A percentile compares a stretch with the other conserved stretches of the same genome.
These are phyloP conservation scores for Argentina anserina DNA, from an alignment of 306 rosid species.

Conservation along the genomic window DNA sequence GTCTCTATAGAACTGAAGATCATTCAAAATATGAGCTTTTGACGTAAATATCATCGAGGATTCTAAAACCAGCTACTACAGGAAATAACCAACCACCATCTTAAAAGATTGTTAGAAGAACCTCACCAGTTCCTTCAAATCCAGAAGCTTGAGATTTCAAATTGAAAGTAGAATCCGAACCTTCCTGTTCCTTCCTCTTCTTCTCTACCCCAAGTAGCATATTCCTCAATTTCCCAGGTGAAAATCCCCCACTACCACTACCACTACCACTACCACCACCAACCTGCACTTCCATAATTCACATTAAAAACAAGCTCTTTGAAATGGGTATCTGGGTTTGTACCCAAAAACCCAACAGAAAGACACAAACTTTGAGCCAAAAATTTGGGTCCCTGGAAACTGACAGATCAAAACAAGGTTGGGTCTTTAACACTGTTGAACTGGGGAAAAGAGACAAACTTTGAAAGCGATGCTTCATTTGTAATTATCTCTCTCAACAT, in stretches of 20 bases:
- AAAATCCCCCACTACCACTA: conserved; percentile 78
- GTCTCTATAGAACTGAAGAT: neutral
- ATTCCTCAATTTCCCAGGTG: conserved; percentile 82
- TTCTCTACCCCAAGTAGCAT: conserved; percentile 85
- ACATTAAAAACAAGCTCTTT: neutral
- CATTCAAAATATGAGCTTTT: neutral
- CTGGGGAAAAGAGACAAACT: neutral
- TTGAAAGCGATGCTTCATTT: conserved; percentile 16
- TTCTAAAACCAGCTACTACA: conserved; percentile 6
- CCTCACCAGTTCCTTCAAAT: conserved; percentile 67
- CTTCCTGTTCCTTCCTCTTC: conserved; percentile 71
- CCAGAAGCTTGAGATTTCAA: conserved; percentile 63
- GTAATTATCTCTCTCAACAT: neutral
- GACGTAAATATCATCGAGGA: neutral
- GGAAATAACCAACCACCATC: neutral
- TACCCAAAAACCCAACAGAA: conserved; percentile 1
- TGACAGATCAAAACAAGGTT: conserved; percentile 30
- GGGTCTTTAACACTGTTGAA: conserved; percentile 5
- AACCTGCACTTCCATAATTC: conserved; percentile 42
- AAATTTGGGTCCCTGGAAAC: neutral
- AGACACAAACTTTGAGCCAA: conserved; percentile 2
- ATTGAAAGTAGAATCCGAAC: conserved; percentile 53
- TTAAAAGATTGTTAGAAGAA: conserved; percentile 4
- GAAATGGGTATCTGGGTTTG: neutral
- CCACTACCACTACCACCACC: too few species aligned